Evolutionary conservation across 1,284 basidiomycete genomes (phyloP), one percentile per base, ranked within the genome.

Genomic region (Malassezia obtusa): DNA sequence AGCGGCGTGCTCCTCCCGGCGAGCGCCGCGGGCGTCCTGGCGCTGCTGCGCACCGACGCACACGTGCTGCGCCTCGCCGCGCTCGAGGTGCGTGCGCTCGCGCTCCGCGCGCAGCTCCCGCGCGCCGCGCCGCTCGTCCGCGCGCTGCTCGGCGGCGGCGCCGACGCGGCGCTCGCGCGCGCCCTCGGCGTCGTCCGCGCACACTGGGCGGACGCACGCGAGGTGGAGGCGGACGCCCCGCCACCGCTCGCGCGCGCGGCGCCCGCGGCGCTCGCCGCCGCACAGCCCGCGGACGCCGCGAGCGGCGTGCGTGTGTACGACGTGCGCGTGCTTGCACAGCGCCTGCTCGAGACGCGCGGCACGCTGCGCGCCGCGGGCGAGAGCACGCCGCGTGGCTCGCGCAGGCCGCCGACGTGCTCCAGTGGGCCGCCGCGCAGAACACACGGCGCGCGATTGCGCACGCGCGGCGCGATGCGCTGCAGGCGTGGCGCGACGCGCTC

Each of bases 61-160:
- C 87, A 84, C 76, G 81, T 96, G 22, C 81, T 96, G 52, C 85
- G 92, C 58, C 81, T 87, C 22, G 83, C 85, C 7, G 88, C 91
- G 0, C 79, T 98, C 24, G 94, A 98, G 69, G 77, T 95, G 12
- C 91, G 92, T 61, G 81, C 87, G 15, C 80, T 92, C 49, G 85
- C 86, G 4, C 84, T 82, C 63, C 84, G 84, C 62, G 83, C 83
- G 0, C 73, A 53, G 60, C 64, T 58, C 28, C 58, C 68, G 14
- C 66, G 67, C 38, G 69, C 75, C 22, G 57, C 64, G 9, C 53
- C 63, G 11, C 62, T 74, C 1, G 58, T 74, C 0, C 62, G 61
- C 0, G 65, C 64, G 0, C 60, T 75, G 1, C 67, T 74, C 44
- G 72, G 63, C 31, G 53, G 50, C 5, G 45, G 26, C 19, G 35